A percentile compares a stretch with the other conserved stretches of the same genome.
phyloP scores from a whole-genome alignment of 768 basidiomycete genomes.

The Megacollybia marginata region DNA sequence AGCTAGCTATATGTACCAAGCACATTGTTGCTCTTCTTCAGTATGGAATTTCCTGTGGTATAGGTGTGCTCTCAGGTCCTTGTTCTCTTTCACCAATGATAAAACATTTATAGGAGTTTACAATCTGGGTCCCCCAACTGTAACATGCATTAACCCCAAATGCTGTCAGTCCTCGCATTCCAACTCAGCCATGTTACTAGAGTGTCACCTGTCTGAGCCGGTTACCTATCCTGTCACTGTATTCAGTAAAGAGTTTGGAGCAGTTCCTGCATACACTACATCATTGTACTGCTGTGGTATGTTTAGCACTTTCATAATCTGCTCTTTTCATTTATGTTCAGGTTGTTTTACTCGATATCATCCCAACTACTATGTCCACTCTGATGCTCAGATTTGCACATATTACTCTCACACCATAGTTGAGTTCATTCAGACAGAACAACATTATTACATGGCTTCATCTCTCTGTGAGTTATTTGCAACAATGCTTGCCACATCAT shows the following conservation, averaged over 20 bases:
- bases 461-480: constrained; percentile 3
- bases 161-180: too few relatives aligned
- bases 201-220: neutral
- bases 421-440: neutral
- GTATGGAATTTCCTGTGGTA: too few relatives aligned
- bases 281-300: neutral
- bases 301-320: neutral
- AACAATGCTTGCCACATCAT: constrained; percentile 2
- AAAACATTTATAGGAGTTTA: too few relatives aligned
- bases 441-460: constrained; percentile 3
- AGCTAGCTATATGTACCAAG: too few relatives aligned
- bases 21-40: too few relatives aligned
- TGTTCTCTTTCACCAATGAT: too few relatives aligned
- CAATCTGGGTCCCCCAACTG: too few relatives aligned
- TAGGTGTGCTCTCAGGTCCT: too few relatives aligned
- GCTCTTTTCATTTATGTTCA: neutral
- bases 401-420: neutral
- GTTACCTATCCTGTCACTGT: neutral
- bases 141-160: too few relatives aligned
- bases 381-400: constrained; percentile 1
- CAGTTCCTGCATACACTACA: neutral
- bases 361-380: constrained; percentile 3
- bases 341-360: constrained; percentile 2
- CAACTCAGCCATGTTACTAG: too few relatives aligned
- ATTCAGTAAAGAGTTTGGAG: neutral